These are phyloP conservation scores for Sporobolomyces phaffii DNA, from an alignment of 768 basidiomycete genomes.

Conservation along the genomic window DNA sequence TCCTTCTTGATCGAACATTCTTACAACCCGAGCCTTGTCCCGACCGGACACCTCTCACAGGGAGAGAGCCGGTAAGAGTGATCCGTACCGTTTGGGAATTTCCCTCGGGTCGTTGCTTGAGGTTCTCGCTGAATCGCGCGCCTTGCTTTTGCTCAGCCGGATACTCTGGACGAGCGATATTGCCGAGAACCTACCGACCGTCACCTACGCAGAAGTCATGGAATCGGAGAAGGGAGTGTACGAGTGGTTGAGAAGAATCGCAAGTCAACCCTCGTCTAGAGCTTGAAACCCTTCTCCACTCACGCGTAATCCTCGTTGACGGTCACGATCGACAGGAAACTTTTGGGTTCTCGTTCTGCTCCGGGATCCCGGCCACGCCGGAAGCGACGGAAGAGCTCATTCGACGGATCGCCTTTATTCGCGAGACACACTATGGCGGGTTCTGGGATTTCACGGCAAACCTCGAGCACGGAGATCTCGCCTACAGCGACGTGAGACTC, in stretches of 20 bases:
- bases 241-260: slow-evolving; percentile 74
- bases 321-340: slow-evolving; percentile 55
- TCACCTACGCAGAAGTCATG: slow-evolving; percentile 70
- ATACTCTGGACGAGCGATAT: slow-evolving; percentile 78
- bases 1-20: slow-evolving; percentile 70
- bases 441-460: slow-evolving; percentile 98
- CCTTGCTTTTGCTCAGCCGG: too few relatives aligned
- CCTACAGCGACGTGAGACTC: slow-evolving; percentile 82
- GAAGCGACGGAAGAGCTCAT: slow-evolving; percentile 77
- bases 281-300: neutral
- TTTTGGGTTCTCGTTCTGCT: slow-evolving; percentile 83
- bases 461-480: slow-evolving; percentile 82
- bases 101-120: too few relatives aligned
- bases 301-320: too few relatives aligned
- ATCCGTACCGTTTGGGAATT: too few relatives aligned
- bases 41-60: neutral
- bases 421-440: slow-evolving; percentile 83
- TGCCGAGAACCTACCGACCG: slow-evolving; percentile 63
- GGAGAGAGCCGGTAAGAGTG: neutral
- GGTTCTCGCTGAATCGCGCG: too few relatives aligned
- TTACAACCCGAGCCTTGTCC: slow-evolving; percentile 62
- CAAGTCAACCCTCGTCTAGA: slow-evolving; percentile 47
- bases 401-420: slow-evolving; percentile 73
- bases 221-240: slow-evolving; percentile 62
- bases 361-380: slow-evolving; percentile 69